phyloP scores from a whole-genome alignment of 164 flowering plant species.

The Berberis thunbergii region DNA sequence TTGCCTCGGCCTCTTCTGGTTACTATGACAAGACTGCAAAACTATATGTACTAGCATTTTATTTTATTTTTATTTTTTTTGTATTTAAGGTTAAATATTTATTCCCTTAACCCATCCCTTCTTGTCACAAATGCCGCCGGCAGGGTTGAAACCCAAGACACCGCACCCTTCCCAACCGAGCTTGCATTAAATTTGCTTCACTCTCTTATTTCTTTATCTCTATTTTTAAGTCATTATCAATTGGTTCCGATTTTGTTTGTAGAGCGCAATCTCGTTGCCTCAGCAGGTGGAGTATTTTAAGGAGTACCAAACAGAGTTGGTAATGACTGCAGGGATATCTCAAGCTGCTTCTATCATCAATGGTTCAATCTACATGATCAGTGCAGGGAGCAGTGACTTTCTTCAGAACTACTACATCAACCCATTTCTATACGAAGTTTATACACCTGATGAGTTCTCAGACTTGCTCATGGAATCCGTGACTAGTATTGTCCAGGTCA shows the following conservation, averaged over 20 bases:
- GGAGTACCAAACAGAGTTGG: constrained; percentile 54
- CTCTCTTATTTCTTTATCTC: constrained; percentile 11
- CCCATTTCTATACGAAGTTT: constrained; percentile 41
- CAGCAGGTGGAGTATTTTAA: constrained; percentile 66
- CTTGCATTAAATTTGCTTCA: background rate
- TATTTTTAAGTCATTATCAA: background rate
- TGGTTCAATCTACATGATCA: constrained; percentile 57
- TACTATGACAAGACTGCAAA: constrained; percentile 57
- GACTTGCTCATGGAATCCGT: constrained; percentile 53
- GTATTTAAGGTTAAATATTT: too few species aligned
- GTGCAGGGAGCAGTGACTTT: constrained; percentile 87
- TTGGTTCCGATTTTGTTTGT: constrained; percentile 2
- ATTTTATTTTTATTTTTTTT: too few species aligned
- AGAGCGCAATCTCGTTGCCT: constrained; percentile 58
- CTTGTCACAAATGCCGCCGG: too few species aligned
- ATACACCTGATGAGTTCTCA: constrained; percentile 57
- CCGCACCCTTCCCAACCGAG: too few species aligned
- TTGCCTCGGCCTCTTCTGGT: constrained; percentile 90
- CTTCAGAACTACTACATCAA: constrained; percentile 40
- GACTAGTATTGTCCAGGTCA: constrained; percentile 56
- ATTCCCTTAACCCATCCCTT: too few species aligned
- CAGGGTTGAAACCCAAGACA: too few species aligned
- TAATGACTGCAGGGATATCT: constrained; percentile 36
- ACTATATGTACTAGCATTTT: constrained; percentile 38
- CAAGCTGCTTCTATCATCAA: constrained; percentile 49